Base-by-base conservation (phyloP, 352 stramenopile genomes). In the Phytophthora capsici region DNA sequence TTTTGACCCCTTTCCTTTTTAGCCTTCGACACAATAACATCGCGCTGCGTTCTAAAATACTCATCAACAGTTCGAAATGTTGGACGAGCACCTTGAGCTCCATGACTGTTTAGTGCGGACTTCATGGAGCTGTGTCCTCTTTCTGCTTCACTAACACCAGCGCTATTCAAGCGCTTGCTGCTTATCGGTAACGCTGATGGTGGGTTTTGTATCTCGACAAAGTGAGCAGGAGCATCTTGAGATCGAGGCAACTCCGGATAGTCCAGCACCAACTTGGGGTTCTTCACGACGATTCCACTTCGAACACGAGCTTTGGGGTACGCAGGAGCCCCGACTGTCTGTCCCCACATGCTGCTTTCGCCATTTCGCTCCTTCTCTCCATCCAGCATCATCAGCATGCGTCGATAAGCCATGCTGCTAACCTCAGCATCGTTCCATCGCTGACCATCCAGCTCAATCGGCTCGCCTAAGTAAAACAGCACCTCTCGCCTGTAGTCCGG, bases 401-500 rank as follows among this genome's bases (percentile, higher is more conserved):
- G 83, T 12, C 80, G 70, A 28, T 76, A 73, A 53, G 84, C 82
- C 88, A 96, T 95, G 34, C 81, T 95, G 20, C 71, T 66, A 6
- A 92, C 41, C 57, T 96, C 86, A 1, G 78, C 67, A 4, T 64
- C 47, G 4, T 59, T 91, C 88, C 88, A 96, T 6, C 65, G 49
- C 34, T 82, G 57, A 4, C 76, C 73, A 20, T 96, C 88, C 5
- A 96, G 48, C 51, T 91, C 80, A 13, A 96, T 54, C 12, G 47
- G 34, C 50, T 89, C 78, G 6, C 86, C 80, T 23, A 96, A 53
- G 57, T 86, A 94, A 36, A 96, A 95, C 1, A 95, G 47, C 16
- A 94, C 79, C 53, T 96, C 86, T 20, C 88, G 77, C 36, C 88
- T 75, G 57, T 95, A 93, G 32, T 96, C 88, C 8, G 88, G 82